Conservation (phyloP, 441 rosid species). For the Codiaeum variegatum region DNA sequence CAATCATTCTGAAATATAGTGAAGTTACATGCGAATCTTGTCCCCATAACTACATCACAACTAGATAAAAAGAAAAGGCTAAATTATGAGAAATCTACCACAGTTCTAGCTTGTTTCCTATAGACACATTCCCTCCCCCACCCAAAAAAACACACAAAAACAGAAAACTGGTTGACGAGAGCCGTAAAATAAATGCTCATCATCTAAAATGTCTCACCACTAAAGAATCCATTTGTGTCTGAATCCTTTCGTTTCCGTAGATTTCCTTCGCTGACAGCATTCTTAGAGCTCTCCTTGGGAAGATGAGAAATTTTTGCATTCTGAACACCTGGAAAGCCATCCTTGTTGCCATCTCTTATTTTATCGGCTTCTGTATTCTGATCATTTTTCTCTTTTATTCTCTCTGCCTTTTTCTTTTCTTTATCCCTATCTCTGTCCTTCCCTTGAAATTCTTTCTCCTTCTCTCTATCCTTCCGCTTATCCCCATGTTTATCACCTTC, state of each 20-base stretch:
- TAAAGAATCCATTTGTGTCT: slow-evolving; percentile 45
- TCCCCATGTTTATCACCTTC: slow-evolving; percentile 30
- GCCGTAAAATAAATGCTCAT: slow-evolving; percentile 5
- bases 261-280: slow-evolving; percentile 27
- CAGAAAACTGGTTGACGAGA: not conserved
- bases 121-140: not conserved
- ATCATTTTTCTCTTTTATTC: slow-evolving; percentile 30
- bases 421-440: slow-evolving; percentile 34
- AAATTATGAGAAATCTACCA: not conserved
- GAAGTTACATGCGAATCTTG: not conserved
- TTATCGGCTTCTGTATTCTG: slow-evolving; percentile 30
- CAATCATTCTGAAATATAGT: slow-evolving; percentile 3
- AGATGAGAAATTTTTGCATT: slow-evolving; percentile 24
- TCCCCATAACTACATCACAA: not conserved
- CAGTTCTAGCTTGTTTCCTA: not conserved
- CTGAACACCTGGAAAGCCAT: slow-evolving; percentile 23
- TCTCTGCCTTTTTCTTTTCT: slow-evolving; percentile 44
- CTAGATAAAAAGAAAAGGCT: not conserved
- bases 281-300: slow-evolving; percentile 27
- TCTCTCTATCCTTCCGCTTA: slow-evolving; percentile 31
- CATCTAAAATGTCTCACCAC: slow-evolving; percentile 48
- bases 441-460: slow-evolving; percentile 28
- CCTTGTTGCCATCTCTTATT: slow-evolving; percentile 32
- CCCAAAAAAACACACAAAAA: not conserved
- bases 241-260: slow-evolving; percentile 49